Evolutionary conservation across 2,329 filamentous ascomycete genomes (phyloP).

Genomic region (Thermothelomyces thermophilus): DNA sequence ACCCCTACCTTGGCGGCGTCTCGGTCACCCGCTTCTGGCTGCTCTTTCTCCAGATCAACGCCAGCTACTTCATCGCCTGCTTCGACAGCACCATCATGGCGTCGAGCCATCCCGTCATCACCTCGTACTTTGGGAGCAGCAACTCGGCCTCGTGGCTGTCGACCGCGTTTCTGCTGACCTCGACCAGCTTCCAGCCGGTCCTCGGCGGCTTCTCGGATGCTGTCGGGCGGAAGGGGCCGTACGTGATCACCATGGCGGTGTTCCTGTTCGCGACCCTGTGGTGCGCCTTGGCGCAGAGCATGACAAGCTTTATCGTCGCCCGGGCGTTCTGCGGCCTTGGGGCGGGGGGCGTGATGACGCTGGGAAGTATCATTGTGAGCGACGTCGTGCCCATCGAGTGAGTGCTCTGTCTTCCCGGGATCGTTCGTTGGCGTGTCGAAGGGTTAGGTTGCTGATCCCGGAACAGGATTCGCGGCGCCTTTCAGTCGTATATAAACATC

Average conservation of each 20-base stretch:
- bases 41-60: conserved; percentile 53
- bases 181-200: conserved; percentile 68
- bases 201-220: conserved; percentile 69
- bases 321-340: conserved; percentile 66
- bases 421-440: not conserved
- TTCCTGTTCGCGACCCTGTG: conserved; percentile 61
- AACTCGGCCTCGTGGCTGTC: conserved; percentile 79
- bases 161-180: conserved; percentile 70
- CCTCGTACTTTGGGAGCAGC: conserved; percentile 69
- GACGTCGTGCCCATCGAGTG: conserved; percentile 69
- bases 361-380: conserved; percentile 65
- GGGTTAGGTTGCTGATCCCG: not conserved
- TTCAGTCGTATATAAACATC: conserved; percentile 65
- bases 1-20: conserved; percentile 39
- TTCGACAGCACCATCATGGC: conserved; percentile 81
- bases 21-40: conserved; percentile 51
- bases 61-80: conserved; percentile 52
- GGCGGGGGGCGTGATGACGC: conserved; percentile 62
- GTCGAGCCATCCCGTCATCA: conserved; percentile 70
- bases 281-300: conserved; percentile 61
- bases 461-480: conserved; percentile 52
- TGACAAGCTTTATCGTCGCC: conserved; percentile 64
- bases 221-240: conserved; percentile 60
- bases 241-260: conserved; percentile 55
- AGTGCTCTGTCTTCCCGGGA: conserved; percentile 23